Evolutionary conservation across 2,329 filamentous ascomycete species (phyloP).

Genomic region (Proliferodiscus dingleyae): DNA sequence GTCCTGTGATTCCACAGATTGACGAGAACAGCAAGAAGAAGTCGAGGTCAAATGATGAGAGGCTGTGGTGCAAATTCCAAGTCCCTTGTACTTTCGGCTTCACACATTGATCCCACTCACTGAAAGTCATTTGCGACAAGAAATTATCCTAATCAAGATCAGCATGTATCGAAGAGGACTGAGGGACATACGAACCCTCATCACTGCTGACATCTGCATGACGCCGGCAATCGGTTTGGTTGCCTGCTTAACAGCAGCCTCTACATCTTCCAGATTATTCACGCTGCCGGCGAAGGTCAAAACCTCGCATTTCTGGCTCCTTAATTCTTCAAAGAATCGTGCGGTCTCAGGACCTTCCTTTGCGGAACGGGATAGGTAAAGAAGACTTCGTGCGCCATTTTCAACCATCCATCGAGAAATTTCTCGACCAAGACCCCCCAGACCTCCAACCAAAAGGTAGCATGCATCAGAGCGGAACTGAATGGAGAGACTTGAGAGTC

Average conservation of each 20-base stretch:
- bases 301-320: constrained; percentile 1
- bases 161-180: not conserved
- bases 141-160: constrained; percentile 2
- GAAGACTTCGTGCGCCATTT: constrained; percentile 32
- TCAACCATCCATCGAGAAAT: constrained; percentile 34
- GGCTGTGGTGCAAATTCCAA: not conserved
- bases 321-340: constrained; percentile 5
- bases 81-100: not conserved
- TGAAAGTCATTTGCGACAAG: constrained; percentile 5
- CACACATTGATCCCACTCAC: constrained; percentile 5
- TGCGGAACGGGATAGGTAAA: constrained; percentile 32
- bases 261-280: constrained; percentile 4
- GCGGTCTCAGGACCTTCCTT: constrained; percentile 2
- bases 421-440: constrained; percentile 35
- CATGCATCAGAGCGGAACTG: constrained; percentile 10
- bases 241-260: constrained; percentile 1
- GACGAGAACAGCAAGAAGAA: constrained; percentile 39
- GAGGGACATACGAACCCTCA: not conserved
- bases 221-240: constrained; percentile 11
- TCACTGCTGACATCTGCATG: constrained; percentile 13
- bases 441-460: constrained; percentile 35
- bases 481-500: not conserved
- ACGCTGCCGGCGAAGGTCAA: constrained; percentile 4
- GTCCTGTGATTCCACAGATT: constrained; percentile 30
- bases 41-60: constrained; percentile 27